Conservation (phyloP, 257 asterid genomes). For the Nicotiana otophora region DNA sequence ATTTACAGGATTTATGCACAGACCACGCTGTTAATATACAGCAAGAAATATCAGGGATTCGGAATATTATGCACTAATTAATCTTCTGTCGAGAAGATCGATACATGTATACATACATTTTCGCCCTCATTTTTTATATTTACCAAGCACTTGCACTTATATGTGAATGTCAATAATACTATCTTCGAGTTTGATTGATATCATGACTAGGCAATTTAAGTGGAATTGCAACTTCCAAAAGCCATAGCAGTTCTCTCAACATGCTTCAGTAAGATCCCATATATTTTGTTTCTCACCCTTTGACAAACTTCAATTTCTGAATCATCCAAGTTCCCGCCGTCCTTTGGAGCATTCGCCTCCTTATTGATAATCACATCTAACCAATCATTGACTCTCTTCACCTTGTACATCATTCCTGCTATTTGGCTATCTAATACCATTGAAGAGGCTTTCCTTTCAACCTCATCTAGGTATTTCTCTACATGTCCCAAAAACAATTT, state of each 20-base stretch:
- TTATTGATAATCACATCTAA: slow-evolving; percentile 40
- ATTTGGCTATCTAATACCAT: slow-evolving; percentile 25
- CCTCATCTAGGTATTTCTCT: slow-evolving; percentile 53
- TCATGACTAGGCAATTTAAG: neutral
- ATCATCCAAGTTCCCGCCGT: slow-evolving; percentile 19
- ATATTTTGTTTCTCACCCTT: slow-evolving; percentile 61
- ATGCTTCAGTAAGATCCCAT: slow-evolving; percentile 49
- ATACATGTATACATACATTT: neutral
- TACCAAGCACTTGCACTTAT: neutral
- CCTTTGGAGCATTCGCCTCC: slow-evolving; percentile 18
- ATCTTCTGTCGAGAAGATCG: neutral
- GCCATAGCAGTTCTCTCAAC: slow-evolving; percentile 64
- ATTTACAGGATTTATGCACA: neutral
- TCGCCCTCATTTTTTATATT: neutral
- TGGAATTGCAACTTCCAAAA: slow-evolving; percentile 20
- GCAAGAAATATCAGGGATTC: neutral
- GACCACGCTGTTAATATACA: neutral
- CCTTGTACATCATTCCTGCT: slow-evolving; percentile 52
- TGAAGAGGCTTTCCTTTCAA: slow-evolving; percentile 35
- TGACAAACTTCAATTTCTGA: slow-evolving; percentile 37
- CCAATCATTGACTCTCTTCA: slow-evolving; percentile 63
- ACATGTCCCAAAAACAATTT: slow-evolving; percentile 43
- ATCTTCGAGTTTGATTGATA: neutral
- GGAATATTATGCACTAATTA: neutral
- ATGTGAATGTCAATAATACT: slow-evolving; percentile 1